phyloP scores from a whole-genome alignment of 495 filamentous ascomycete genomes.

The Patellaria atrata region DNA sequence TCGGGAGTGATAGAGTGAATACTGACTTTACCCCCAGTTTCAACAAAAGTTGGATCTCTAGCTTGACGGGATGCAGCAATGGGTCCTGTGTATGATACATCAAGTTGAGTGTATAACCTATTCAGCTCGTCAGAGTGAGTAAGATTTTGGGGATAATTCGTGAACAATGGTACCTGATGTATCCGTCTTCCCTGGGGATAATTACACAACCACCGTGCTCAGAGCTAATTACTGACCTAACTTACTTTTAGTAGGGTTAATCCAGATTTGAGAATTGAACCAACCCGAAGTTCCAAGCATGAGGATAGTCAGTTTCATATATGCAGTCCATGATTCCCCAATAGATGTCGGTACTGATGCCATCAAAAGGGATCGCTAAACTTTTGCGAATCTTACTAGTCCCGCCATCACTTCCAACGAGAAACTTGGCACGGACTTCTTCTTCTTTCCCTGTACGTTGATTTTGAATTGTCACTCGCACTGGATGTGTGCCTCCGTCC shows the following conservation, averaged over 20 bases:
- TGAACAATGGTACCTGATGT: constrained; percentile 25
- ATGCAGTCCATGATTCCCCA: constrained; percentile 31
- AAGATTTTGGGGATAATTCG: too few species aligned
- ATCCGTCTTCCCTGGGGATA: constrained; percentile 29
- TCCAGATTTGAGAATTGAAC: too few species aligned
- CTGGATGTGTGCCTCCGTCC: too few species aligned
- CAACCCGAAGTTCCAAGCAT: constrained; percentile 28
- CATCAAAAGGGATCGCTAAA: constrained; percentile 27
- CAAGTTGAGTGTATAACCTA: too few species aligned
- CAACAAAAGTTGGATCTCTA: constrained; percentile 17
- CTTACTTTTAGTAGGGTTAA: too few species aligned
- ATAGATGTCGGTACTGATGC: constrained; percentile 28
- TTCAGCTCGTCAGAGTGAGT: too few species aligned
- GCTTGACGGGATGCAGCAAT: too few species aligned
- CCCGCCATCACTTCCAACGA: constrained; percentile 28
- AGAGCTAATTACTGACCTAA: constrained; percentile 13
- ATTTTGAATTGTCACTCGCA: too few species aligned
- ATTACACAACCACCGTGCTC: constrained; percentile 29
- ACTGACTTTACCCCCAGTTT: constrained; percentile 22
- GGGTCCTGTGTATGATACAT: too few species aligned
- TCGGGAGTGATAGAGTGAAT: constrained; percentile 26
- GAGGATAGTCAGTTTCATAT: constrained; percentile 28
- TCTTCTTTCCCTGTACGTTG: constrained; percentile 21
- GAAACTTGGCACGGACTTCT: constrained; percentile 21
- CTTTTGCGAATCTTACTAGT: constrained; percentile 23